A percentile compares a stretch with the other conserved stretches of the same genome.
Conservation (phyloP, 2,329 filamentous ascomycete genomes). For the Stagonosporopsis tanaceti region DNA sequence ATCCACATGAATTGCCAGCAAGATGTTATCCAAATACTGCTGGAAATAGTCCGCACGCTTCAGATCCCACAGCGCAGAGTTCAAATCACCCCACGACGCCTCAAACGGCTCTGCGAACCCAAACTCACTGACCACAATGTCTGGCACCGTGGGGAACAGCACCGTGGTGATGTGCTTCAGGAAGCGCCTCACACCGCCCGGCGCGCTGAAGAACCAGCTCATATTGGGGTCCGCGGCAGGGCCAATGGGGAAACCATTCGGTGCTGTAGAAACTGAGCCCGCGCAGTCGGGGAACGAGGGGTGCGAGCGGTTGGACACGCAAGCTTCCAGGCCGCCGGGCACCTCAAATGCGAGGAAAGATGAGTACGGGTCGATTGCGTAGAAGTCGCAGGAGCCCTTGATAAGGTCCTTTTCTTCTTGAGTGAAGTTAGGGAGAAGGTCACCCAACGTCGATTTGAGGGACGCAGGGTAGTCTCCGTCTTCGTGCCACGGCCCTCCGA, state of each 20-base stretch:
- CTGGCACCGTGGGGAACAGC: constrained; percentile 53
- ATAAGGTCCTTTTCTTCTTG: constrained; percentile 52
- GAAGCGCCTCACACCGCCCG: constrained; percentile 51
- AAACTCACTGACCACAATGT: constrained; percentile 54
- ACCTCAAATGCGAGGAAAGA: constrained; percentile 44
- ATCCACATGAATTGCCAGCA: constrained; percentile 49
- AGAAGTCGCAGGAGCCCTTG: constrained; percentile 56
- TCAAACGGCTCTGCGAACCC: constrained; percentile 55
- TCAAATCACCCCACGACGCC: constrained; percentile 35
- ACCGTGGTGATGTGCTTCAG: constrained; percentile 54
- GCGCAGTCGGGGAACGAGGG: constrained; percentile 55
- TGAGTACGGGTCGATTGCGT: constrained; percentile 51
- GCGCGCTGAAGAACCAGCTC: constrained; percentile 54
- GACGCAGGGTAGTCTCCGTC: constrained; percentile 54
- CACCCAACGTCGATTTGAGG: constrained; percentile 52
- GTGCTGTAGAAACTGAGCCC: constrained; percentile 39
- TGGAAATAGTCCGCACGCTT: constrained; percentile 54
- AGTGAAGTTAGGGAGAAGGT: constrained; percentile 50
- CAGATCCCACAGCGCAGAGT: constrained; percentile 52
- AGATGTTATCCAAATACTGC: constrained; percentile 53
- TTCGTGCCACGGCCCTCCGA: constrained; percentile 57
- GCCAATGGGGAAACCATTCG: constrained; percentile 56
- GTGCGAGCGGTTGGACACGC: constrained; percentile 51
- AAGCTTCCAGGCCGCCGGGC: constrained; percentile 48
- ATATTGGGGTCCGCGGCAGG: constrained; percentile 54